Base-by-base conservation (phyloP, 2,329 filamentous ascomycete genomes). In the Dothistroma septosporum region DNA sequence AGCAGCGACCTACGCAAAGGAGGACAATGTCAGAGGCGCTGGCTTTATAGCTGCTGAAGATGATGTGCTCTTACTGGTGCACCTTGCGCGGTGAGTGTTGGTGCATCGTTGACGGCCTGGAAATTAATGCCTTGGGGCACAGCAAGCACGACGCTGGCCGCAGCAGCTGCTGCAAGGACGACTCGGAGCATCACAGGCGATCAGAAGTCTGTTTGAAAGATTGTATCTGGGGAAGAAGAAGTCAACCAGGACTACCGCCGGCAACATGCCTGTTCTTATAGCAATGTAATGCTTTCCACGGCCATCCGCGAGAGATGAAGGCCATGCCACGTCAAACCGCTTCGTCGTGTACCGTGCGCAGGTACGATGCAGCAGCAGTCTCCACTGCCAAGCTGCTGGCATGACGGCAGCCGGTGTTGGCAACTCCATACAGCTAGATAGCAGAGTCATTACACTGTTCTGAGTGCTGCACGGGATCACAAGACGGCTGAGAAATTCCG, bases 61-160 rank as follows among this genome's bases (percentile, higher is more conserved):
- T 19, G 28, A 10, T 32, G 33, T 12, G 53, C 21, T 37, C 41
- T 10, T 37, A 55, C 28, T 19, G 61, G 62, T 32, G 63, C 55
- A 46, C 61, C 64, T 9, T 59, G 54, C 2, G 54, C 49, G 31
- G 60, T 54, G 41, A 55, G 48, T 58, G 60, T 49, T 12, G 58
- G 53, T 21, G 56, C 47, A 24, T 60, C 57, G 32, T 65, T 58
- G 16, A 70, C 59, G 33, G 55, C 60, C 32, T 59, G 63, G 32
- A 70, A 61, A 49, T 70, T 65, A 37, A 69, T 70, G 21, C 61
- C 58, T 44, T 68, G 64, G 7, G 64, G 63, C 46, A 59, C 59
- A 48, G 67, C 66, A 56, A 63, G 57, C 37, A 64, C 63, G 3
- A 69, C 59, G 47, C 44, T 47, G 41, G 52, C 54, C 11, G 58